Conservation (phyloP, 2,329 filamentous ascomycete species). For the Epichloe hybrida region DNA sequence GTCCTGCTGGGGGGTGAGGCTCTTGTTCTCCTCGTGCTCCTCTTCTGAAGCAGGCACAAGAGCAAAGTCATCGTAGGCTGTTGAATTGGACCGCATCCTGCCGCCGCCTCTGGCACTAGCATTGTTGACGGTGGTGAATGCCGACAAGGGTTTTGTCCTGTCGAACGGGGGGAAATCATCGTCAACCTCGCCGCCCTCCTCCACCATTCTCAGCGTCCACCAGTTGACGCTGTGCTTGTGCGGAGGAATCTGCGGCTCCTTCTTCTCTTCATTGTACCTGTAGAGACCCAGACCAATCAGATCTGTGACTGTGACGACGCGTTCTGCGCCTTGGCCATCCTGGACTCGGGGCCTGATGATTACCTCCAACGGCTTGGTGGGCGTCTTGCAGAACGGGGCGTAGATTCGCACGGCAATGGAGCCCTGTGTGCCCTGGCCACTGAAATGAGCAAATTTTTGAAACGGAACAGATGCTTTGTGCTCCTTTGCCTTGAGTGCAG, state of each 20-base stretch:
- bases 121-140: slow-evolving; percentile 74
- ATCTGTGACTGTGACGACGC: slow-evolving; percentile 60
- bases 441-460: slow-evolving; percentile 62
- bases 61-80: slow-evolving; percentile 71
- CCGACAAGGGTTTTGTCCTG: slow-evolving; percentile 57
- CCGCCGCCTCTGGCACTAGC: slow-evolving; percentile 54
- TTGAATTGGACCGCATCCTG: slow-evolving; percentile 53
- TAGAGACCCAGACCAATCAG: slow-evolving; percentile 71
- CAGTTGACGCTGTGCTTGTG: slow-evolving; percentile 66
- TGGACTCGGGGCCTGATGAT: slow-evolving; percentile 57
- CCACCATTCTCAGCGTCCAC: slow-evolving; percentile 73
- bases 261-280: slow-evolving; percentile 64
- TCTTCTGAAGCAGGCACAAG: slow-evolving; percentile 58
- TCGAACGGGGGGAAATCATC: slow-evolving; percentile 76
- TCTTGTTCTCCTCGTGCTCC: slow-evolving; percentile 57
- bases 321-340: slow-evolving; percentile 46
- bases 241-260: slow-evolving; percentile 49
- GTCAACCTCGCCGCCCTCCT: slow-evolving; percentile 73
- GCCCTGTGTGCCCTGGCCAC: slow-evolving; percentile 64
- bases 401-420: slow-evolving; percentile 68
- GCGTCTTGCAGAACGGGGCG: slow-evolving; percentile 53
- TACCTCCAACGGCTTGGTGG: slow-evolving; percentile 55
- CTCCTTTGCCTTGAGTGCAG: slow-evolving; percentile 58
- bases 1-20: slow-evolving; percentile 51
- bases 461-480: slow-evolving; percentile 58